Base-by-base conservation (phyloP, 441 rosid species). In the Populus hybrid region DNA sequence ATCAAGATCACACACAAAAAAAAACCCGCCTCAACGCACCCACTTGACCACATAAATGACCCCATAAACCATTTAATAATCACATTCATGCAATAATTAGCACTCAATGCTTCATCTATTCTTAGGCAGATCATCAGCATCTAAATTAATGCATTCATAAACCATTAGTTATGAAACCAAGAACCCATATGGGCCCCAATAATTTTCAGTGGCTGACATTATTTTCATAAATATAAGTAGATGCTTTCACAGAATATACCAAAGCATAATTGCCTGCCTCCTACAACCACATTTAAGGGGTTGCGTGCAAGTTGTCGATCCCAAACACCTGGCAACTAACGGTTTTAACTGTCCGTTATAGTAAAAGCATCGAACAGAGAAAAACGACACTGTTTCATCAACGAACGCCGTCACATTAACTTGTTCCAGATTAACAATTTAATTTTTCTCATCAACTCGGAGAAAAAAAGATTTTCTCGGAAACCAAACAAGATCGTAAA, bases 321-420 rank as follows among this genome's bases (percentile, higher is more conserved):
- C 18, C 57, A 50, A 16, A 50, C 57, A 50, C 57, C 57, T 1
- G 57, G 57, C 57, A 50, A 50, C 10, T 71, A 66, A 75, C 79
- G 64, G 76, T 32, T 35, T 80, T 70, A 70, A 79, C 78, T 75
- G 68, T 50, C 75, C 75, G 71, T 61, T 40, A 36, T 61, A 1
- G 50, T 30, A 68, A 32, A 32, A 68, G 10, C 21, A 68, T 36
- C 21, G 4, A 2, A 50, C 57, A 14, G 57, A 1, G 2, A 14
- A 6, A 50, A 40, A 78, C 77, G 81, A 53, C 81, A 18, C 38
- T 63, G 71, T 79, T 79, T 70, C 67, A 20, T 50, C 57, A 50
- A 50, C 6, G n/a, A 50, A 50, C 7, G 57, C 57, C 57, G 57
- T 50, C 57, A 50, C 57, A 14, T 14, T 50, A 14, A 50, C 57